phyloP scores from a whole-genome alignment of 352 stramenopile species.

The Globisporangium camurandrum region DNA sequence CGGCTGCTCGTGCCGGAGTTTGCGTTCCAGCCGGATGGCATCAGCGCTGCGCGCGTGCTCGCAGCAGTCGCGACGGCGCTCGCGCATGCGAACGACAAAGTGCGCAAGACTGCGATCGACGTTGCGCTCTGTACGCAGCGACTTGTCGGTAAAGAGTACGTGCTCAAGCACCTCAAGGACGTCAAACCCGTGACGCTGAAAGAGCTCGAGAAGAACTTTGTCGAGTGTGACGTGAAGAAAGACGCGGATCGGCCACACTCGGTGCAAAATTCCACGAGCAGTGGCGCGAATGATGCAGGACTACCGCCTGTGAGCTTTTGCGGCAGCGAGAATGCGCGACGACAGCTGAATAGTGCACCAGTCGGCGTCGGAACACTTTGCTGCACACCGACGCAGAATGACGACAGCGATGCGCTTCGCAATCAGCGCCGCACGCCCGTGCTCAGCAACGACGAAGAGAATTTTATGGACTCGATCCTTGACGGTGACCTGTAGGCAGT shows the following conservation, averaged over 20 bases:
- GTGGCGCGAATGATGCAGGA: slow-evolving; percentile 3
- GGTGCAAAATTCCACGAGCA: slow-evolving; percentile 27
- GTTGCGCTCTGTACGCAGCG: slow-evolving; percentile 72
- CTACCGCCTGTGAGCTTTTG: slow-evolving; percentile 38
- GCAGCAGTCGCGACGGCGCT: slow-evolving; percentile 37
- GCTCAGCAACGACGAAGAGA: slow-evolving; percentile 78
- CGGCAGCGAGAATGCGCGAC: slow-evolving; percentile 31
- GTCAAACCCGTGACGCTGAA: slow-evolving; percentile 74
- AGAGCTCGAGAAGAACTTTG: slow-evolving; percentile 81
- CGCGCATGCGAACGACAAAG: slow-evolving; percentile 56
- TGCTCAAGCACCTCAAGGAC: slow-evolving; percentile 61
- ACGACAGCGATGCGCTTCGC: slow-evolving; percentile 10
- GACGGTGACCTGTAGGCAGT: slow-evolving; percentile 14
- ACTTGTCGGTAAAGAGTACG: slow-evolving; percentile 59
- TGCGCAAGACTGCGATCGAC: slow-evolving; percentile 65
- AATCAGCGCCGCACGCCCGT: slow-evolving; percentile 20
- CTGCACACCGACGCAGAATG: slow-evolving; percentile 40
- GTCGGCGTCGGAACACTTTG: slow-evolving; percentile 63
- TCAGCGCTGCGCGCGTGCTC: slow-evolving; percentile 52
- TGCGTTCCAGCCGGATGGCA: slow-evolving; percentile 59
- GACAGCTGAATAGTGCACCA: slow-evolving; percentile 56
- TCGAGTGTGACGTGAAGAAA: slow-evolving; percentile 36
- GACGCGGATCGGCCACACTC: slow-evolving; percentile 43
- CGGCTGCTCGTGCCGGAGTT: slow-evolving; percentile 70
- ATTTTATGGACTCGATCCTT: slow-evolving; percentile 76